phyloP scores from a whole-genome alignment of 176 grass and related monocot species.

The Oryza longistaminata region DNA sequence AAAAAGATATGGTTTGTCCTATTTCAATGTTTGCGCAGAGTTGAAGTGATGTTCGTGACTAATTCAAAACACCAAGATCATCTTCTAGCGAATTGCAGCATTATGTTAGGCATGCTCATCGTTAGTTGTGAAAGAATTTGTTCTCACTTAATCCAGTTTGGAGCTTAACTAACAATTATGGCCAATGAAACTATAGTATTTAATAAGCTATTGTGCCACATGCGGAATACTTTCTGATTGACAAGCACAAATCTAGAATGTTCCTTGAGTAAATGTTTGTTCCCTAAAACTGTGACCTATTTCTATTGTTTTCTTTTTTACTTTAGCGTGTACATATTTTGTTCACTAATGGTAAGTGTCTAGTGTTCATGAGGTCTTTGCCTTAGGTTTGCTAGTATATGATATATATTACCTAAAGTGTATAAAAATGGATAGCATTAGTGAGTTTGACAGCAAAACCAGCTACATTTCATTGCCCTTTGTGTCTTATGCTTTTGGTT shows the following conservation, averaged over 20 bases:
- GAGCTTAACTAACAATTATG: neutral
- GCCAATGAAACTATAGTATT: neutral
- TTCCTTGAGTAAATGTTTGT: neutral
- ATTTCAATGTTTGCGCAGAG: slow-evolving; percentile 8
- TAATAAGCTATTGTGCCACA: neutral
- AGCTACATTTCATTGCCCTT: neutral
- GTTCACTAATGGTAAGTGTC: neutral
- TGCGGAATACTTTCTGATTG: neutral
- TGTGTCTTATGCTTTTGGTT: neutral
- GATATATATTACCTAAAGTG: neutral
- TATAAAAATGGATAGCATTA: slow-evolving; percentile 19
- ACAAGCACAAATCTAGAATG: neutral
- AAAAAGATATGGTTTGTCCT: neutral
- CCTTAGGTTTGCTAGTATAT: neutral
- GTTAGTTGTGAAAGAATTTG: neutral
- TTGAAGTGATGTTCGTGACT: neutral
- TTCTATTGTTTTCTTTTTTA: slow-evolving; percentile 2
- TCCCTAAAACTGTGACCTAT: neutral
- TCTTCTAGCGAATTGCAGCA: neutral
- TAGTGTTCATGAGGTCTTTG: neutral
- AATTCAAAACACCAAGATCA: neutral
- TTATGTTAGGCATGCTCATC: neutral
- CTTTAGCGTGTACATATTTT: neutral
- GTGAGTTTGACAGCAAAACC: neutral
- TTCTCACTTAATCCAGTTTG: neutral